Base-by-base conservation (phyloP, 1,284 basidiomycete species). In the Cutaneotrichosporon sp. region DNA sequence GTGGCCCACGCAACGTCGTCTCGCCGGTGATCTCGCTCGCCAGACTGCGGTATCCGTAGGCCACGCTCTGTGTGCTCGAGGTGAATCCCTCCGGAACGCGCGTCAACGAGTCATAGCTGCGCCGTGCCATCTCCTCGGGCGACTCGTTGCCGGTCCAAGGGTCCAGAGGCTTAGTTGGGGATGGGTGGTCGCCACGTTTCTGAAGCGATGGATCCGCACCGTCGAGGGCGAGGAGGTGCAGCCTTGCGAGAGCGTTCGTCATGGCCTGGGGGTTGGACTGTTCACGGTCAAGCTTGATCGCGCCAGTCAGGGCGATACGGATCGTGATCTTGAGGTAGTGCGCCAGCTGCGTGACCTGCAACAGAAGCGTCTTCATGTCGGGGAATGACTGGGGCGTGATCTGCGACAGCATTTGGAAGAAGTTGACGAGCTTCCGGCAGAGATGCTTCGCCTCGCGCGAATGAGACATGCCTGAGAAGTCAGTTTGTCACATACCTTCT, bases 311-410 rank as follows among this genome's bases (percentile, higher is more conserved):
- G 8, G 97, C 95, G 66, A 99, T 98, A 54, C 95, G 90, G 71
- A 99, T 99, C 58, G 99, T 86, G 77, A 99, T 98, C 83, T 99
- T 99, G 77, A 99, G 88, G 80, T 99, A 99, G 80, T 99, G 95
- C 4, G 95, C 95, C 31, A 99, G 85, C 36, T 97, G 95, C 0
- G 97, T 99, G 60, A 99, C 95, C 53, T 99, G 87, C n/a, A 94
- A 92, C 36, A 99, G 86, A 9, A 99, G 83, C 72, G 99, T 95
- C 79, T 97, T 92, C 20, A 95, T 97, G 88, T 98, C 97, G 38
- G 76, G 74, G 24, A 73, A 69, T 11, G 68, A 63, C 24, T 64
- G 60, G 8, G 72, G 71, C 4, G 73, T 69, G 20, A 80, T 72
- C 78, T 97, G 93, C 8, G 79, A 78, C 52, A 99, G 84, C 50